Evolutionary conservation across 2,329 filamentous ascomycete genomes (phyloP), one percentile per base, ranked within the genome.

Genomic region (Calonectria crousiana): DNA sequence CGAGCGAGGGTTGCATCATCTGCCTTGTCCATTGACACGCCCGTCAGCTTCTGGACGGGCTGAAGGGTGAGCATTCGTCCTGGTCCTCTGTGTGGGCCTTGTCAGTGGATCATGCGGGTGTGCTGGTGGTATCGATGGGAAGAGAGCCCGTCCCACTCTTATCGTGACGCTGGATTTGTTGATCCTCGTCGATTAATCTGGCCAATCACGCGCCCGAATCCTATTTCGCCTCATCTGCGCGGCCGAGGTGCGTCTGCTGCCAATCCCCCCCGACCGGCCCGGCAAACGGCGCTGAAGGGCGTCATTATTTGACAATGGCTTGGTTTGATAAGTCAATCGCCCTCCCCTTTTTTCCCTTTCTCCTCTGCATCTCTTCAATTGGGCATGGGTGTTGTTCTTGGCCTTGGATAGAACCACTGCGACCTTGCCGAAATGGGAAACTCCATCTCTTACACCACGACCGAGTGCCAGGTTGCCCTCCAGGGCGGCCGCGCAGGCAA

Each of bases 171-270:
- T 44, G 16, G 47, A 53, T 1, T 23, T n/a, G 47, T 16, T 44
- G 65, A 62, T 47, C 30, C 72, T 56, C 64, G 69, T 74, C 69
- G 72, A 74, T 74, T 74, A 74, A 72, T 68, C 64, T 68, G 72
- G 14, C 72, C 41, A 74, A 74, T 74, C 72, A 74, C 20, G 16
- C 16, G 13, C 28, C 47, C 49, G 6, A 18, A 9, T 2, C 28
- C 20, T 5, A 2, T 3, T 65, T 65, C 18, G 60, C 60, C 60
- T 41, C 56, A 41, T 41, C 23, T 38, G 14, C 14, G n/a, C n/a
- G n/a, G 13, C 20, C 32, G 38, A 32, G 53, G 32, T 34, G 32
- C 23, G n/a, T 26, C 20, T 8, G 20, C 11, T 3, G 56, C 32
- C 56, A 16, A 41, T 62, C 20, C 26, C 28, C 6, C 14, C 56